phyloP scores from a whole-genome alignment of 2,329 filamentous ascomycete genomes.

The Alternaria sp. region DNA sequence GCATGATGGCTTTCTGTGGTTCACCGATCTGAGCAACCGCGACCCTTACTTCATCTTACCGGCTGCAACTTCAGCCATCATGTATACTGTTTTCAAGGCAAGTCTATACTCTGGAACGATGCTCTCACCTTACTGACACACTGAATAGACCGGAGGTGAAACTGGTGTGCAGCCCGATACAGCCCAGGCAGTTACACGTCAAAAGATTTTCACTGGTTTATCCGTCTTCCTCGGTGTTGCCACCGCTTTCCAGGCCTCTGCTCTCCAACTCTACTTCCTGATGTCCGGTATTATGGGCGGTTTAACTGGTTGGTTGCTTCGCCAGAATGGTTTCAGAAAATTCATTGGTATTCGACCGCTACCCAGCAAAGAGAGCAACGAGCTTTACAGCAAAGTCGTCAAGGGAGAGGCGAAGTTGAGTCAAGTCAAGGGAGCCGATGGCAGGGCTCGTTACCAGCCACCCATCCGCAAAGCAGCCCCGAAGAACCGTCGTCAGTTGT shows the following conservation, averaged over 20 bases:
- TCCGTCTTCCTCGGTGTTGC: constrained; percentile 61
- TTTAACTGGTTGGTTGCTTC: constrained; percentile 48
- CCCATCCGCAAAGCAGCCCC: constrained; percentile 17
- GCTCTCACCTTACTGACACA: constrained; percentile 20
- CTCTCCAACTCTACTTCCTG: constrained; percentile 69
- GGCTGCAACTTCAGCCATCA: constrained; percentile 60
- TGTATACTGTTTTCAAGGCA: constrained; percentile 67
- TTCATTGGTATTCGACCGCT: constrained; percentile 44
- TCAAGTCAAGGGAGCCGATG: constrained; percentile 28
- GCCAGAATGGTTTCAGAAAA: constrained; percentile 44
- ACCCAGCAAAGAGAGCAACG: constrained; percentile 30
- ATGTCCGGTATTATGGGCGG: constrained; percentile 50
- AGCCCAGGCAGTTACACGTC: constrained; percentile 34
- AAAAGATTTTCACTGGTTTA: constrained; percentile 55
- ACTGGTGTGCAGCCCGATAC: constrained; percentile 46
- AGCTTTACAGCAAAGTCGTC: constrained; percentile 34
- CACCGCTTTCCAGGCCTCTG: constrained; percentile 62
- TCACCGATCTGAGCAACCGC: constrained; percentile 73
- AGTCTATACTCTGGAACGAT: constrained; percentile 30
- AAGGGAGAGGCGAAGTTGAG: constrained; percentile 34
- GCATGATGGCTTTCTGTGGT: constrained; percentile 75
- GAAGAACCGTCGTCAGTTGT: constrained; percentile 18
- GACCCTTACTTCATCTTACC: constrained; percentile 85
- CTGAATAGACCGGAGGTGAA: constrained; percentile 57
- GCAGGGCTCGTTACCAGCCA: constrained; percentile 39